Base-by-base conservation (phyloP, 2,329 filamentous ascomycete species). In the Aspergillus sp. region DNA sequence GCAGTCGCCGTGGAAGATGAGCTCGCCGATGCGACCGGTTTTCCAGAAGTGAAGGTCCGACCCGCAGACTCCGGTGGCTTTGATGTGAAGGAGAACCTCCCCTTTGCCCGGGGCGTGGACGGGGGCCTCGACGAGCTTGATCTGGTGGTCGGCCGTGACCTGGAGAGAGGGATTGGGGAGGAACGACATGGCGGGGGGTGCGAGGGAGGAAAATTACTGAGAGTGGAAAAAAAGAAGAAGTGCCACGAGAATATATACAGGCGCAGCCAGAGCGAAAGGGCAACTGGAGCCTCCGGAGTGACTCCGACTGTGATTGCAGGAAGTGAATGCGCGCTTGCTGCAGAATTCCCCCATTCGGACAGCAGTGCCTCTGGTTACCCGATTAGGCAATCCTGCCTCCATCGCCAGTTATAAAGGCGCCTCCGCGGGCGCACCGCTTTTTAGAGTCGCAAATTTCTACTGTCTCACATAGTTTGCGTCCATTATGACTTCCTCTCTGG, bases 1-100 rank as follows among this genome's bases (percentile, higher is more conserved):
- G 64, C 84, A 87, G 62, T 88, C 84, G 19, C 82, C 82, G 57
- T 86, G 80, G 12, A 90, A 82, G 2, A 84, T 79, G 2, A 89
- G 77, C 2, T 81, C 79, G 2, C 87, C 87, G 65, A 90, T 89
- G 12, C 81, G 75, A 23, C 87, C 87, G 0, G 79, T 76, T 64
- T 86, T 85, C 87, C 87, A 89, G 64, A 88, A 87, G 68, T 90
- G 87, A 62, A 89, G 82, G 64, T 89, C 87, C 1, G 86, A 88
- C 79, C 86, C 86, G 72, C 86, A 88, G 39, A 88, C 84, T 44
- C 86, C 86, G 3, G 85, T 87, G 1, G 81, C 80, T 67, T 85
- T 86, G 63, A 88, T 79, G 59, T 88, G 85, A 9, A 88, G 64
- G 2, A 87, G 72, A 1, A 84, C 85, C 62, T 88, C 82, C 15